Conservation (phyloP, 345 rosid species). For the Acer campestre region DNA sequence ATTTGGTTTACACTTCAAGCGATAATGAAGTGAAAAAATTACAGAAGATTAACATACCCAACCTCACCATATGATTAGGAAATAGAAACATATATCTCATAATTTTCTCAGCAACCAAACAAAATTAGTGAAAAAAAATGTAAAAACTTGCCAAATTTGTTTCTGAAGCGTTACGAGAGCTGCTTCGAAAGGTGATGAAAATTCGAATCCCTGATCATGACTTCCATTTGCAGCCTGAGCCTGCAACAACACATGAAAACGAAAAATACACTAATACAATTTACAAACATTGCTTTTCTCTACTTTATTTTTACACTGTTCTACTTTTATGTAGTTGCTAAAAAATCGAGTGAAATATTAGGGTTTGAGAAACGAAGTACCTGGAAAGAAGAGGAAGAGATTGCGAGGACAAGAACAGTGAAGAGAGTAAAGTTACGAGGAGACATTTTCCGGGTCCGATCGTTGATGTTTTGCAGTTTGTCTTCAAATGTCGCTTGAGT, state of each 20-base stretch:
- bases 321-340: background rate
- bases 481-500: background rate
- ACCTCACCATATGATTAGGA: background rate
- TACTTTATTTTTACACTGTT: background rate
- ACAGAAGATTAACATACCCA: no score
- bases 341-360: background rate
- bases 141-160: constrained; percentile 36
- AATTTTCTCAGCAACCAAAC: background rate
- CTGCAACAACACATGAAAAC: constrained; percentile 23
- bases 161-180: constrained; percentile 45
- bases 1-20: no score
- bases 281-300: background rate
- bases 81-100: no score
- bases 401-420: constrained; percentile 15
- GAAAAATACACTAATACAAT: background rate
- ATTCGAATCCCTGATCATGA: constrained; percentile 25
- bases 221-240: constrained; percentile 19
- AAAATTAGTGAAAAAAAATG: background rate
- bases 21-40: no score
- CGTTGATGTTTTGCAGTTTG: background rate
- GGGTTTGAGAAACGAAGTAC: constrained; percentile 21
- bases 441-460: constrained; percentile 23
- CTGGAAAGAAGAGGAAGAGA: constrained; percentile 25
- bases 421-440: constrained; percentile 25
- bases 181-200: constrained; percentile 37